These are phyloP conservation scores for Fistulinella prunicolor DNA, from an alignment of 768 basidiomycete species.

Conservation along the genomic window DNA sequence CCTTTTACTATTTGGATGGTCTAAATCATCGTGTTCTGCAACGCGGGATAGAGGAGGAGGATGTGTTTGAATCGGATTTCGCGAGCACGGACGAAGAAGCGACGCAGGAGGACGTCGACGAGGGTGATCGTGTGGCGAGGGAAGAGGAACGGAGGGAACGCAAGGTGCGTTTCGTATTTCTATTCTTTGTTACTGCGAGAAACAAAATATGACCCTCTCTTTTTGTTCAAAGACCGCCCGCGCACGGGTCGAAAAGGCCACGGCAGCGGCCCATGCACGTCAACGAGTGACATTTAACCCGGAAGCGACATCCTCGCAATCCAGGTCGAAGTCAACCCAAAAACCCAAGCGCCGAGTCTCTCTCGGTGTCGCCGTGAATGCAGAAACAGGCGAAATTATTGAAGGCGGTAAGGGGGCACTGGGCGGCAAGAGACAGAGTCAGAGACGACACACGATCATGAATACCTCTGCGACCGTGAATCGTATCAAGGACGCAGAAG, in stretches of 20 bases:
- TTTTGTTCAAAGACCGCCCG: slow-evolving; percentile 45
- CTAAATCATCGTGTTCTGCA: neutral
- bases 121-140: slow-evolving; percentile 52
- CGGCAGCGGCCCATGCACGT: slow-evolving; percentile 63
- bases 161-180: slow-evolving; percentile 10
- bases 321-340: slow-evolving; percentile 24
- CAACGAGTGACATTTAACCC: slow-evolving; percentile 70
- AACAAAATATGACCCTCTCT: neutral
- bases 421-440: slow-evolving; percentile 49
- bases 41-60: slow-evolving; percentile 64
- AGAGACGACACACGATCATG: slow-evolving; percentile 64
- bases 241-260: slow-evolving; percentile 56
- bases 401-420: slow-evolving; percentile 24
- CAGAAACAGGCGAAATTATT: slow-evolving; percentile 59
- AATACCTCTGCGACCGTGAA: slow-evolving; percentile 66
- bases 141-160: slow-evolving; percentile 58
- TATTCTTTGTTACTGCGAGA: neutral
- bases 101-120: slow-evolving; percentile 50
- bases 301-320: slow-evolving; percentile 33
- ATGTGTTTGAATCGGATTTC: slow-evolving; percentile 81
- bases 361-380: slow-evolving; percentile 52
- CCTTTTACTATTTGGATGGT: neutral
- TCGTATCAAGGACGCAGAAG: slow-evolving; percentile 61
- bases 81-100: slow-evolving; percentile 76
- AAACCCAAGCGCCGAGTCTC: slow-evolving; percentile 49